Evolutionary conservation across 2,329 filamentous ascomycete genomes (phyloP).

Genomic region (Cladosporium colombiae): DNA sequence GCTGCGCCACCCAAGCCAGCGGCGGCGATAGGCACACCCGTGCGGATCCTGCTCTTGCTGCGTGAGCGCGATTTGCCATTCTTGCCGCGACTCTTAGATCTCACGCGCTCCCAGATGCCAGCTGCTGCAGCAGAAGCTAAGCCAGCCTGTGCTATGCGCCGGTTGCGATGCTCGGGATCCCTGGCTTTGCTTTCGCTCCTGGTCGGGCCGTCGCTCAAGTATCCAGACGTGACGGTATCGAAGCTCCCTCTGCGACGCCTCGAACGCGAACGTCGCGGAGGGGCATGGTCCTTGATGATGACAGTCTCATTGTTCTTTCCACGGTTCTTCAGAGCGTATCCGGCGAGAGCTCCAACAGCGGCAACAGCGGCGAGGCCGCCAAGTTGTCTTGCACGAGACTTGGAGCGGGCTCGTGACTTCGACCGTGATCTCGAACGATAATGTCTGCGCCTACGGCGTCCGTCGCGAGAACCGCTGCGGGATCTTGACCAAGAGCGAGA

Average conservation of each 20-base stretch:
- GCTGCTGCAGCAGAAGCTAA: conserved; percentile 63
- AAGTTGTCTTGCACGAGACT: conserved; percentile 53
- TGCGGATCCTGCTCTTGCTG: conserved; percentile 57
- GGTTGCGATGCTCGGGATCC: conserved; percentile 55
- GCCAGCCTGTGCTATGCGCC: conserved; percentile 62
- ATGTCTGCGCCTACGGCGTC: conserved; percentile 30
- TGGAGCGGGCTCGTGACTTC: conserved; percentile 45
- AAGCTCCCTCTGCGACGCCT: conserved; percentile 45
- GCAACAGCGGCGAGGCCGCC: conserved; percentile 62
- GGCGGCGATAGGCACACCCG: conserved; percentile 61
- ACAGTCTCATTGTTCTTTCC: conserved; percentile 51
- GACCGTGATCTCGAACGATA: conserved; percentile 41
- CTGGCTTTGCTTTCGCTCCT: conserved; percentile 40
- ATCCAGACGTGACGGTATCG: conserved; percentile 29
- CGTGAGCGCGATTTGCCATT: conserved; percentile 45
- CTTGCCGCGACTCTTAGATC: conserved; percentile 58
- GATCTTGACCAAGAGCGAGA: conserved; percentile 13
- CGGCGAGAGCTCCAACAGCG: conserved; percentile 59
- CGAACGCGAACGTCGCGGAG: conserved; percentile 46
- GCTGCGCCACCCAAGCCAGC: conserved; percentile 63
- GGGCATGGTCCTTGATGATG: conserved; percentile 43
- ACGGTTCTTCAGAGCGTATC: conserved; percentile 52
- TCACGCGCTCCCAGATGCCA: conserved; percentile 59
- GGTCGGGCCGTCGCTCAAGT: conserved; percentile 27
- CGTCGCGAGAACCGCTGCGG: conserved; percentile 16